Base-by-base conservation (phyloP, 805 yeast species). In the Isabelozyma gotoi region DNA sequence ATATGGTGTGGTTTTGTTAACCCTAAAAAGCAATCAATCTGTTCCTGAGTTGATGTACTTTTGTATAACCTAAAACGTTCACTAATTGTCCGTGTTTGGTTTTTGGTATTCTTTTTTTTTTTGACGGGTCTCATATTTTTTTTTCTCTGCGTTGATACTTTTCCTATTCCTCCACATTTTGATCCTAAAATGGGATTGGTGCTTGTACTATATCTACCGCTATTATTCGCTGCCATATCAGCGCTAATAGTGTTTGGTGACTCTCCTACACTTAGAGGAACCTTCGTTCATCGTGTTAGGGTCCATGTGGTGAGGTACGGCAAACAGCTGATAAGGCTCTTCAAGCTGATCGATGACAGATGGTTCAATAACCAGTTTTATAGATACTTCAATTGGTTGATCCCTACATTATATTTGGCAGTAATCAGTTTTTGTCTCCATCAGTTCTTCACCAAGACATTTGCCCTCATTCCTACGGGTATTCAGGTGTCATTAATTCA, bases 241-340 rank as follows among this genome's bases (percentile, higher is more conserved):
- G 47, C 59, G n/a, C 39, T 74, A 0, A 49, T 71, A 5, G 55
- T 78, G 10, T 75, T 78, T 51, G 82, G 82, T 0, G 78, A 78
- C 49, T 62, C 73, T 19, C 82, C 82, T 2, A 49, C 56, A 4
- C 57, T 62, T 21, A 50, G 73, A 36, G 63, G 64, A 32, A 66
- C 80, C 0, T 39, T 53, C 5, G 38, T 76, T 14, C 66, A 67
- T 32, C 53, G 42, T 19, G 34, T 55, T 16, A 52, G 65, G 27
- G n/a, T 32, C 15, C 15, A 15, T 8, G 16, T 53, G 11, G 36
- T 53, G 1, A 21, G 18, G 12, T 40, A 21, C 16, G 38, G 46
- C 41, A 43, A 42, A 41, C 15, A 33, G 12, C 15, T 45, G 8
- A 24, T 29, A 5, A 10, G 12, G 12, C 15, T 19, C 4, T 51